phyloP scores from a whole-genome alignment of 2,329 filamentous ascomycete genomes.

The Periglandula ipomoeae region DNA sequence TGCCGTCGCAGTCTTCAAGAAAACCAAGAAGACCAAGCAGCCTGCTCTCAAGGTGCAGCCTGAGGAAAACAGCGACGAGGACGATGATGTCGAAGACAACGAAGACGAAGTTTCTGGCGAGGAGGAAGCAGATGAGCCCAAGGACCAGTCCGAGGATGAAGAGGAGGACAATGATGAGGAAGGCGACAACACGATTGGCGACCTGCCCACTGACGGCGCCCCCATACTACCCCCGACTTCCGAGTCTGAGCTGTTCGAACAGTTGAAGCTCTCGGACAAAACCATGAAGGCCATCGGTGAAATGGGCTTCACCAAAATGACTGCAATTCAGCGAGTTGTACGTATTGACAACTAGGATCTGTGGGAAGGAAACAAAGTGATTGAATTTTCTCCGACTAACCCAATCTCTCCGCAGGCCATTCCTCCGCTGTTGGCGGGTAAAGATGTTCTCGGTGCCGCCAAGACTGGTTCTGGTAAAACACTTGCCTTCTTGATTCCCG shows the following conservation, averaged over 20 bases:
- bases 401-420: constrained; percentile 44
- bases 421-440: constrained; percentile 77
- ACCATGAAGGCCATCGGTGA: constrained; percentile 80
- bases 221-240: constrained; percentile 46
- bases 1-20: constrained; percentile 18
- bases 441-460: constrained; percentile 87
- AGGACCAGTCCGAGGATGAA: constrained; percentile 14
- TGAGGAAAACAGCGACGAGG: constrained; percentile 19
- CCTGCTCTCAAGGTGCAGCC: constrained; percentile 20
- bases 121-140: constrained; percentile 18
- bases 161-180: constrained; percentile 15
- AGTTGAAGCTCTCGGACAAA: constrained; percentile 79
- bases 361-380: not conserved
- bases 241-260: constrained; percentile 62
- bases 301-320: constrained; percentile 95
- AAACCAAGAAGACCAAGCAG: constrained; percentile 34
- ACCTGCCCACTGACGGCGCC: constrained; percentile 28
- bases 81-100: constrained; percentile 20
- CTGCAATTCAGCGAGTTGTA: constrained; percentile 73
- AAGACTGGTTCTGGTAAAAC: constrained; percentile 98
- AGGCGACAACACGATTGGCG: constrained; percentile 18
- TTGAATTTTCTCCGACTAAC: not conserved
- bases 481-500: constrained; percentile 85
- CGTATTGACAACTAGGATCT: constrained; percentile 6
- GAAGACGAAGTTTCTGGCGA: constrained; percentile 14